Percentiles rank a stretch among this genome's conserved stretches.
These are phyloP conservation scores for Oemleria cerasiformis DNA, from an alignment of 306 rosid species.

Conservation along the genomic window DNA sequence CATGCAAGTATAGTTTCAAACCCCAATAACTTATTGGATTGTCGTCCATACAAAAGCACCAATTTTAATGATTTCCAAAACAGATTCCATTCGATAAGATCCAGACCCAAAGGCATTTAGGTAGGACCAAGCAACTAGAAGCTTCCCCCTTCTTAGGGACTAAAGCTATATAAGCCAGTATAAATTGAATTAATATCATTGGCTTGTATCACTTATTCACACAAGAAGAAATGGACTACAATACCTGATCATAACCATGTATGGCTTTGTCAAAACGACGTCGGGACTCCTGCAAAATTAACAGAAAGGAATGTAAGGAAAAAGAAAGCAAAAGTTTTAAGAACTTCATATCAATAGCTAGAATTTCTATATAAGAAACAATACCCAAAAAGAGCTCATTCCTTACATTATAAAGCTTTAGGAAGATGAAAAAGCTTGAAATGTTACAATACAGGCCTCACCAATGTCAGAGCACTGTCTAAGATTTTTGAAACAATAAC, in stretches of 20 bases:
- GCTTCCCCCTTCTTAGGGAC: conserved; percentile 2
- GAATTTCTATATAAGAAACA: conserved; percentile 6
- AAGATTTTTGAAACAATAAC: too few relatives aligned
- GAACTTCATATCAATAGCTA: neutral
- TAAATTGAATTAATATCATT: neutral
- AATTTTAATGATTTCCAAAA: neutral
- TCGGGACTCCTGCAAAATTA: conserved; percentile 67
- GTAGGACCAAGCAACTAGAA: conserved; percentile 2
- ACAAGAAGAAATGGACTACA: conserved; percentile 14
- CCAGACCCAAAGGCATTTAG: neutral
- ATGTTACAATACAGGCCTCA: too few relatives aligned
- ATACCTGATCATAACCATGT: conserved; percentile 91
- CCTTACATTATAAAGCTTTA: neutral
- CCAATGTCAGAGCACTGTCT: too few relatives aligned
- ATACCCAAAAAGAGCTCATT: conserved; percentile 1
- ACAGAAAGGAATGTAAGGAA: conserved; percentile 15
- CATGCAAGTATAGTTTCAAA: neutral
- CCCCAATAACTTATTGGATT: neutral
- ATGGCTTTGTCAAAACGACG: conserved; percentile 72
- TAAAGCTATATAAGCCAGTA: neutral
- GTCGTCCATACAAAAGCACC: neutral
- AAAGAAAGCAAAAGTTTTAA: neutral
- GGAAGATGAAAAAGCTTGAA: neutral
- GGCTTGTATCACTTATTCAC: neutral
- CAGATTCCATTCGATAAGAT: neutral